Evolutionary conservation across 495 filamentous ascomycete species (phyloP).

Genomic region (Xylaria palmicola): DNA sequence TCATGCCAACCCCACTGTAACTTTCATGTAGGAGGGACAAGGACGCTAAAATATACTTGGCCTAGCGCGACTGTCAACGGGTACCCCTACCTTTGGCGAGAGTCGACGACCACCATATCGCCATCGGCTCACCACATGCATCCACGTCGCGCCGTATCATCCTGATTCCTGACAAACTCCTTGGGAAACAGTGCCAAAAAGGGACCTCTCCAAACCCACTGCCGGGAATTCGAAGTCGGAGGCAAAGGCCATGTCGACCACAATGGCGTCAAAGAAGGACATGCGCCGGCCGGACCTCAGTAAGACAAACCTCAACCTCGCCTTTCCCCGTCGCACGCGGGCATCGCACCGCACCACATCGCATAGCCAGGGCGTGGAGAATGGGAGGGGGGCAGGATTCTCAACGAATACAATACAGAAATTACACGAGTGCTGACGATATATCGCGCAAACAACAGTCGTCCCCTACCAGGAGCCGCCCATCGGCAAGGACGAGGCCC

Average conservation of each 20-base stretch:
- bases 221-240: constrained; percentile 1
- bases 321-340: not conserved
- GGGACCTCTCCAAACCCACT: too few species aligned
- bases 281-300: constrained; percentile 83
- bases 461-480: constrained; percentile 55
- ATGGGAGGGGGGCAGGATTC: constrained; percentile 17
- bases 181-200: not conserved
- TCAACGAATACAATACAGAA: constrained; percentile 34
- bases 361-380: not conserved
- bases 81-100: not conserved
- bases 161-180: too few species aligned
- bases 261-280: constrained; percentile 80
- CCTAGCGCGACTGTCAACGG: not conserved
- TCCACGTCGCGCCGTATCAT: too few species aligned
- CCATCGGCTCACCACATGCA: not conserved
- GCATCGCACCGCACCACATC: constrained; percentile 16
- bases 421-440: constrained; percentile 18
- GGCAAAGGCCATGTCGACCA: too few species aligned
- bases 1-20: not conserved
- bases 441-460: constrained; percentile 38
- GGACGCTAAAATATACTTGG: not conserved
- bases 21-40: not conserved
- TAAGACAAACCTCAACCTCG: constrained; percentile 39
- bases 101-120: not conserved
- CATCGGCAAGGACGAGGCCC: constrained; percentile 41